These are phyloP conservation scores for Amanita pallidorosea DNA, from an alignment of 768 basidiomycete species.

Conservation along the genomic window DNA sequence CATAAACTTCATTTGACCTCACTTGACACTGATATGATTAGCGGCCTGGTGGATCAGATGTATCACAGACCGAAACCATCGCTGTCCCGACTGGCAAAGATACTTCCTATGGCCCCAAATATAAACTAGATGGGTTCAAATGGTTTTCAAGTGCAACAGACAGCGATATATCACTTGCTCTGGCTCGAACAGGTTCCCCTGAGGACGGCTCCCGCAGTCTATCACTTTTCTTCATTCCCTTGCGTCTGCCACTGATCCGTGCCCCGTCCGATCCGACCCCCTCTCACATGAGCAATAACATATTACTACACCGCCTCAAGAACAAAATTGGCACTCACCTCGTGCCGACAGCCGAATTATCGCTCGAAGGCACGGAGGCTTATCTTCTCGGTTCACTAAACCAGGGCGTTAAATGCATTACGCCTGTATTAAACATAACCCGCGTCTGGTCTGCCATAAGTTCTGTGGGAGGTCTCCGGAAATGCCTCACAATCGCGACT, in stretches of 20 bases:
- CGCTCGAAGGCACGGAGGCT: conserved; percentile 44
- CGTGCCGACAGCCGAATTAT: conserved; percentile 69
- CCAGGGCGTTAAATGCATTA: conserved; percentile 55
- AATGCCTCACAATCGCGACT: conserved; percentile 54
- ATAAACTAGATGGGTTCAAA: conserved; percentile 60
- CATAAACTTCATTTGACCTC: conserved; percentile 16
- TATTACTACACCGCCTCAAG: conserved; percentile 65
- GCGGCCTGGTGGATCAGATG: conserved; percentile 68
- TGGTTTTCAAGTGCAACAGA: conserved; percentile 85
- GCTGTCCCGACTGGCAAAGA: conserved; percentile 29
- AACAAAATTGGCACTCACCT: conserved; percentile 69
- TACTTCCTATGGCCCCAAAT: conserved; percentile 35
- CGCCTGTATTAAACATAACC: conserved; percentile 69
- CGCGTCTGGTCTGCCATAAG: conserved; percentile 54
- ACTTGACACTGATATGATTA: conserved; percentile 21
- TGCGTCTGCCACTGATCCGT: conserved; percentile 43
- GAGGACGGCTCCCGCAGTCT: conserved; percentile 51
- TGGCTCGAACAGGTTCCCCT: conserved; percentile 58
- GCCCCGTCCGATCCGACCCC: conserved; percentile 27
- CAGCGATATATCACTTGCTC: conserved; percentile 57
- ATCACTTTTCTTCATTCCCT: conserved; percentile 67
- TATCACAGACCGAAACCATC: conserved; percentile 61
- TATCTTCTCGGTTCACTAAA: conserved; percentile 51
- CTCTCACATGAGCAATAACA: conserved; percentile 47
- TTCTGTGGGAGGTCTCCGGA: conserved; percentile 46